These are phyloP conservation scores for Wickerhamomyces mucosus DNA, from an alignment of 805 yeast genomes.

Conservation along the genomic window DNA sequence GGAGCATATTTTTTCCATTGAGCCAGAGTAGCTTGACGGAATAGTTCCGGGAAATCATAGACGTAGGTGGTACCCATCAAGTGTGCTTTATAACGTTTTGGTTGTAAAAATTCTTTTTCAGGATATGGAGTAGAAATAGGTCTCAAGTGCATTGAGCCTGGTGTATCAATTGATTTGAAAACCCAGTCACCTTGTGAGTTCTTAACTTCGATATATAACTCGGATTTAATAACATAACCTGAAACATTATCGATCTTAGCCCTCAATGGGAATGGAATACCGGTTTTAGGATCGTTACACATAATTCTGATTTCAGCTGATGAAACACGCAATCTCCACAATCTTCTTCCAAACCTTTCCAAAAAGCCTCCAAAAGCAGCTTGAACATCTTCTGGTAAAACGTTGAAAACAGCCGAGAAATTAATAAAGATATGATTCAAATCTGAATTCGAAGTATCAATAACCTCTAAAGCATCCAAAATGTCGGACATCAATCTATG, in stretches of 20 bases:
- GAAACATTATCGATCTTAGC: conserved; percentile 94
- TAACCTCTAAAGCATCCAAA: conserved; percentile 87
- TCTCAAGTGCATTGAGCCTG: conserved; percentile 96
- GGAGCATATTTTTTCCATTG: conserved; percentile 72
- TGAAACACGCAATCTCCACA: conserved; percentile 94
- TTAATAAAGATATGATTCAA: conserved; percentile 95
- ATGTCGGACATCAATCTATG: conserved; percentile 94
- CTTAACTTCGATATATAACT: conserved; percentile 88
- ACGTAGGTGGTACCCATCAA: conserved; percentile 97
- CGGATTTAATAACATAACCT: conserved; percentile 95
- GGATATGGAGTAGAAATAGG: conserved; percentile 95
- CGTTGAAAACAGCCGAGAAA: conserved; percentile 91
- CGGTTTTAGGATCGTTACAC: conserved; percentile 82
- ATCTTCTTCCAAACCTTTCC: conserved; percentile 93
- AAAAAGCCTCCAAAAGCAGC: conserved; percentile 96
- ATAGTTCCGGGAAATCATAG: conserved; percentile 97
- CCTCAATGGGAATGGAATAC: conserved; percentile 89
- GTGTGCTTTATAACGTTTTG: conserved; percentile 97
- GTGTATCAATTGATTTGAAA: conserved; percentile 87
- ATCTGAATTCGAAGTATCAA: conserved; percentile 91
- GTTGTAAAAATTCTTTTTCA: conserved; percentile 95
- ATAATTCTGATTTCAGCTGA: conserved; percentile 96
- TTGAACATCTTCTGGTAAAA: conserved; percentile 92
- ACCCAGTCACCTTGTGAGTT: conserved; percentile 94
- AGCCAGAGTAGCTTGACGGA: conserved; percentile 82